These are phyloP conservation scores for Chaetomium sp. DNA, from an alignment of 2,329 filamentous ascomycete species.

Conservation along the genomic window DNA sequence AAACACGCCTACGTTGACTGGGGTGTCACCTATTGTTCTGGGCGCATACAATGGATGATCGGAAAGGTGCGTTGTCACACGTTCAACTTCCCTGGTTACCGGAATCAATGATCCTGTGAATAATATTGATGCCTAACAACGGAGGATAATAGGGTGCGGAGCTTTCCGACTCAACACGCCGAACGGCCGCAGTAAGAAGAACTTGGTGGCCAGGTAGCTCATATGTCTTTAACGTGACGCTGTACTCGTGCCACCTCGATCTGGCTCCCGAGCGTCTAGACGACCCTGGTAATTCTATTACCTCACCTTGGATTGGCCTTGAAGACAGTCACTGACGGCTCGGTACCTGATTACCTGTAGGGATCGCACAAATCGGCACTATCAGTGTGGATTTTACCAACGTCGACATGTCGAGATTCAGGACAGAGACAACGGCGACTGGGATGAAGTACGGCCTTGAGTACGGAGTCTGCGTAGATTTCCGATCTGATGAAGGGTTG, in stretches of 20 bases:
- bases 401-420: constrained; percentile 1
- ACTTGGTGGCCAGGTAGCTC: not conserved
- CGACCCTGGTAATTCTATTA: not conserved
- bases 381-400: not conserved
- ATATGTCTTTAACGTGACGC: not conserved
- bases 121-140: not conserved
- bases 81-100: not conserved
- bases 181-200: not conserved
- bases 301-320: not conserved
- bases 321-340: not conserved
- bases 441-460: not conserved
- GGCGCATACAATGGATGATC: not conserved
- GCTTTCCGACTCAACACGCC: not conserved
- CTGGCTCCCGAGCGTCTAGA: not conserved
- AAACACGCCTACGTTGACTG: not conserved
- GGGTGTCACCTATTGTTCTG: not conserved
- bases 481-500: constrained; percentile 1
- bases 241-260: not conserved
- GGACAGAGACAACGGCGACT: not conserved
- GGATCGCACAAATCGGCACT: not conserved
- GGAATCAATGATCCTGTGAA: not conserved
- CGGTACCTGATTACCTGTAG: not conserved
- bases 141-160: not conserved
- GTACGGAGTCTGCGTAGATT: not conserved
- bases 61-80: not conserved